phyloP scores from a whole-genome alignment of 129 eudicot species.

The Sambucus nigra region DNA sequence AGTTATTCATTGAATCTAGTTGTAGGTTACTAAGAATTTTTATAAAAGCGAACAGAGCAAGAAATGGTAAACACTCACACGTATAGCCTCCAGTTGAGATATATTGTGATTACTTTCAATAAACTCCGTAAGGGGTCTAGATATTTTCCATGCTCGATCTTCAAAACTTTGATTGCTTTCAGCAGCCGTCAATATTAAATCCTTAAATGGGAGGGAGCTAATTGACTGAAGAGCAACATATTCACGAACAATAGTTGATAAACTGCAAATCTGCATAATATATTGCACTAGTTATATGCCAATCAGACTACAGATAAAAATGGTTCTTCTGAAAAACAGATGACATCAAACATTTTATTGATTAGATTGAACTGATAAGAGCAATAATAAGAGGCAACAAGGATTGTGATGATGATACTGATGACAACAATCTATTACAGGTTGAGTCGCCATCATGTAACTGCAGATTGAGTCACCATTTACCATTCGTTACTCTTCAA shows the following conservation, averaged over 20 bases:
- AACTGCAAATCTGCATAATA: slow-evolving; percentile 74
- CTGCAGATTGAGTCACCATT: no score
- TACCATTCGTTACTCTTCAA: no score
- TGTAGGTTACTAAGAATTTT: not conserved
- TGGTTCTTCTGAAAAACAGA: not conserved
- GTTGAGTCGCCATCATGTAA: no score
- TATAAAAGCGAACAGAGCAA: not conserved
- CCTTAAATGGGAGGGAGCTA: slow-evolving; percentile 70
- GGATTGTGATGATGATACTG: no score
- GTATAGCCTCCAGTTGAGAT: slow-evolving; percentile 74
- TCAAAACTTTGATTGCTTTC: slow-evolving; percentile 40
- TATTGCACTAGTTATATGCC: not conserved
- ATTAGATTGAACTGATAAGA: no score
- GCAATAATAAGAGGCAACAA: no score
- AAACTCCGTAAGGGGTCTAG: slow-evolving; percentile 55
- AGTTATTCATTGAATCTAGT: not conserved
- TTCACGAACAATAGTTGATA: slow-evolving; percentile 94
- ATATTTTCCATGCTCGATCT: slow-evolving; percentile 79
- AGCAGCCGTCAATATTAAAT: slow-evolving; percentile 61
- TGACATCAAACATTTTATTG: slow-evolving; percentile 3
- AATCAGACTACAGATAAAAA: not conserved
- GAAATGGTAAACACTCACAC: slow-evolving; percentile 40
- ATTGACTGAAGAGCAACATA: slow-evolving; percentile 83
- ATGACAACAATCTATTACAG: no score
- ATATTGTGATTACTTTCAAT: slow-evolving; percentile 67